A percentile compares a stretch with the other conserved stretches of the same genome.
Conservation (phyloP, 2,329 filamentous ascomycete genomes). For the Cryphonectria carpinicola region DNA sequence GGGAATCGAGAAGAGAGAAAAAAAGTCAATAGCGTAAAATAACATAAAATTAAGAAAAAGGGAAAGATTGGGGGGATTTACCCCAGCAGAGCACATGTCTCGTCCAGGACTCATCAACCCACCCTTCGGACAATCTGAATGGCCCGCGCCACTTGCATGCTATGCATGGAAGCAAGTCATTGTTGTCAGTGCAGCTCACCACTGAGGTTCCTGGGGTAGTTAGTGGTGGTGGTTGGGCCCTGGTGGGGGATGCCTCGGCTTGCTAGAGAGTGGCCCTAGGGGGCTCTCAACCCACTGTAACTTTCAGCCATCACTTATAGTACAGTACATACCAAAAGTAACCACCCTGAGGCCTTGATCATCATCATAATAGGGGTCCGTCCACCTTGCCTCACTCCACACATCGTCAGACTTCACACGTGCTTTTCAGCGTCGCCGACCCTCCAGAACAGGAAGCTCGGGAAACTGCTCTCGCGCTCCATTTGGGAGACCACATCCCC, state of each 20-base stretch:
- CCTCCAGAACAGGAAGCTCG: not conserved
- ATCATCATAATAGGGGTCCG: not conserved
- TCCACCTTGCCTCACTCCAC: conserved; percentile 6
- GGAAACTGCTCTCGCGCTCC: not conserved
- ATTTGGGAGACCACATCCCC: not conserved
- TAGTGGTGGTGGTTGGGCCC: not conserved
- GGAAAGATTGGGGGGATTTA: not conserved
- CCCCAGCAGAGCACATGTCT: not conserved
- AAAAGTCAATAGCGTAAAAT: not conserved
- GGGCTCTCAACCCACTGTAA: not conserved
- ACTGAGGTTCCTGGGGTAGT: not conserved
- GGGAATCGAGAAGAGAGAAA: too few species aligned
- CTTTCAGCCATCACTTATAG: not conserved
- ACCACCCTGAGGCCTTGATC: not conserved
- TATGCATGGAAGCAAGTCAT: not conserved
- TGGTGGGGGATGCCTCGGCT: conserved; percentile 1
- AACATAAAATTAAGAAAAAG: not conserved
- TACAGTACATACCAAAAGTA: not conserved
- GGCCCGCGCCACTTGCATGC: not conserved
- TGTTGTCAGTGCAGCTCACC: conserved; percentile 3
- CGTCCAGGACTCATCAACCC: not conserved
- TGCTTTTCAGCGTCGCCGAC: conserved; percentile 15
- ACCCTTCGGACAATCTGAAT: not conserved
- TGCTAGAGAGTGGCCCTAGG: not conserved
- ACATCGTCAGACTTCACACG: conserved; percentile 23